Percentiles rank a stretch among this genome's conserved stretches.
These are phyloP conservation scores for Hysterangium stoloniferum DNA, from an alignment of 768 basidiomycete species.

Conservation along the genomic window DNA sequence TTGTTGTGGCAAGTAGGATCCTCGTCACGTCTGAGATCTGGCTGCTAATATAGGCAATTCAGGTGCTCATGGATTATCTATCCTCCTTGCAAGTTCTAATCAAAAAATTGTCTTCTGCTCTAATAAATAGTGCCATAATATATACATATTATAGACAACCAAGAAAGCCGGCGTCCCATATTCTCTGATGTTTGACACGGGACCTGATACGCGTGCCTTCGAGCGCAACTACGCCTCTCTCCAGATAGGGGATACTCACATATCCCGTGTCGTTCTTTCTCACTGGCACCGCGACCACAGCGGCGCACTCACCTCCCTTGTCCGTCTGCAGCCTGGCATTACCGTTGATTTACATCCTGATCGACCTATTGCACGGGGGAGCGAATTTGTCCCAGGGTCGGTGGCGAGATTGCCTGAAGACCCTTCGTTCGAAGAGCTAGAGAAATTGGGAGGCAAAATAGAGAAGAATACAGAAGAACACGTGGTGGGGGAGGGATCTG, in stretches of 20 bases:
- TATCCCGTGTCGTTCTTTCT: conserved; percentile 59
- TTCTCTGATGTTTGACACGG: conserved; percentile 74
- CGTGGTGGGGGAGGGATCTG: conserved; percentile 48
- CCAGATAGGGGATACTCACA: conserved; percentile 33
- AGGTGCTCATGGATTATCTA: conserved; percentile 85
- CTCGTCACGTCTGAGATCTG: neutral
- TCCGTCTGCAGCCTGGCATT: conserved; percentile 43
- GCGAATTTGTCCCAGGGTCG: conserved; percentile 59
- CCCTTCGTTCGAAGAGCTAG: conserved; percentile 64
- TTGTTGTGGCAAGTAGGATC: conserved; percentile 48
- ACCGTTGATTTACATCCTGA: conserved; percentile 71
- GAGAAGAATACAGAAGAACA: conserved; percentile 57
- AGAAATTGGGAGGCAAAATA: conserved; percentile 43
- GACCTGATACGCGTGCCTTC: conserved; percentile 69
- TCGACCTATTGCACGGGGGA: conserved; percentile 66
- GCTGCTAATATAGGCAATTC: neutral
- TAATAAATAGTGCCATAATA: neutral
- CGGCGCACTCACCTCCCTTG: conserved; percentile 76
- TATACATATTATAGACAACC: conserved; percentile 44
- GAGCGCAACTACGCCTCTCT: conserved; percentile 63
- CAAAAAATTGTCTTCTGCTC: neutral
- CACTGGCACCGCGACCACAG: conserved; percentile 40
- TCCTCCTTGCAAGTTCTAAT: conserved; percentile 56
- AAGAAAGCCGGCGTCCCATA: conserved; percentile 36
- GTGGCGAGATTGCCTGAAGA: conserved; percentile 56